Percentiles rank a stretch among this genome's conserved stretches.
Conservation (phyloP, 2,329 filamentous ascomycete species). For the Hortaea sp. region DNA sequence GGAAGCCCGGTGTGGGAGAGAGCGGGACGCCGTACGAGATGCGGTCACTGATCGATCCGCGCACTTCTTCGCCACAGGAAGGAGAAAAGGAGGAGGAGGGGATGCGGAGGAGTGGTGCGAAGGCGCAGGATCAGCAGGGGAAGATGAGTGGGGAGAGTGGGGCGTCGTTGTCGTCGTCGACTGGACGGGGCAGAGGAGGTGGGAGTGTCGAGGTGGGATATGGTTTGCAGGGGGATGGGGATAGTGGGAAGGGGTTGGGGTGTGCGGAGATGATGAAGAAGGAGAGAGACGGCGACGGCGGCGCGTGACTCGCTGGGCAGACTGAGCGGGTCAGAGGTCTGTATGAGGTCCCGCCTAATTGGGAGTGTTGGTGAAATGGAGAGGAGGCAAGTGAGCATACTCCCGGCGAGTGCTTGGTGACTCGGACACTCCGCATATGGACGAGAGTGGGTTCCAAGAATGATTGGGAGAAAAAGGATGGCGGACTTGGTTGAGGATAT, state of each 20-base stretch:
- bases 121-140: slow-evolving; percentile 3
- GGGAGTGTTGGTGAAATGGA: not conserved
- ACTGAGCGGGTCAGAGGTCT: not conserved
- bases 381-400: too few relatives aligned
- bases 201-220: too few relatives aligned
- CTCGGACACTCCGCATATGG: too few relatives aligned
- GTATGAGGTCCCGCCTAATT: not conserved
- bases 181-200: too few relatives aligned
- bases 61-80: not conserved
- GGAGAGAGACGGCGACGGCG: not conserved
- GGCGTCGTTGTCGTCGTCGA: too few relatives aligned
- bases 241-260: not conserved
- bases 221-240: not conserved
- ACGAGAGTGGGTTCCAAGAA: too few relatives aligned
- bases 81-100: too few relatives aligned
- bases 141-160: slow-evolving; percentile 9
- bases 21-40: slow-evolving; percentile 10
- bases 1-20: not conserved
- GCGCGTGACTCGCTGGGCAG: not conserved
- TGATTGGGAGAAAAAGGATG: too few relatives aligned
- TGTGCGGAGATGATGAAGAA: not conserved
- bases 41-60: slow-evolving; percentile 11
- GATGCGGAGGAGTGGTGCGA: slow-evolving; percentile 1
- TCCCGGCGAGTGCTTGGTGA: too few relatives aligned
- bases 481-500: too few relatives aligned